Evolutionary conservation across 1,284 basidiomycete species (phyloP).

Genomic region (Irpex lacteus): DNA sequence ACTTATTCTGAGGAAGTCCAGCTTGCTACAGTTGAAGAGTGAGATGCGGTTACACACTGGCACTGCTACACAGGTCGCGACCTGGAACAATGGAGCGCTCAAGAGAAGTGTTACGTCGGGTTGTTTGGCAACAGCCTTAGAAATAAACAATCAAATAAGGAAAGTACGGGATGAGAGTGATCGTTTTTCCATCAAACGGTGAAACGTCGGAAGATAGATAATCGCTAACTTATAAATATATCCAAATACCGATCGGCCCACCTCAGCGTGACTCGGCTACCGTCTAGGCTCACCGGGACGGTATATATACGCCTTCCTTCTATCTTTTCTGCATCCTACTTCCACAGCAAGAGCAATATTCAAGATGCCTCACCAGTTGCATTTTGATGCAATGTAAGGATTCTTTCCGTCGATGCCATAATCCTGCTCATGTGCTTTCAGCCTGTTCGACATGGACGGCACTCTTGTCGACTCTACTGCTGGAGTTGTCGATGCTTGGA

Average conservation of each 20-base stretch:
- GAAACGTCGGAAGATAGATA: not conserved
- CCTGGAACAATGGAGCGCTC: not conserved
- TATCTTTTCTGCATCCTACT: not conserved
- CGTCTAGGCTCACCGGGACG: too few species aligned
- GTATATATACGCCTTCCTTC: not conserved
- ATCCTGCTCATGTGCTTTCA: slow-evolving; percentile 25
- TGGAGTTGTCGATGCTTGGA: slow-evolving; percentile 76
- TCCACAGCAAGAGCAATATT: slow-evolving; percentile 1
- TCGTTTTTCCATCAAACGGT: not conserved
- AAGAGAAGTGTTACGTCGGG: not conserved
- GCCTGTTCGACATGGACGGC: slow-evolving; percentile 79
- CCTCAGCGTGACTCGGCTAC: too few species aligned
- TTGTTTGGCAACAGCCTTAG: slow-evolving; percentile 21
- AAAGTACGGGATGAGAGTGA: not conserved
- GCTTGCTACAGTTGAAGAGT: not conserved
- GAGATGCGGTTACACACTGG: not conserved
- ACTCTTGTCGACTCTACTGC: slow-evolving; percentile 74
- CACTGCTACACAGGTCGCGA: not conserved
- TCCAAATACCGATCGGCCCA: not conserved
- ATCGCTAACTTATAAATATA: not conserved
- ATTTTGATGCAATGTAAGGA: slow-evolving; percentile 55
- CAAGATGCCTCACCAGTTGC: slow-evolving; percentile 45
- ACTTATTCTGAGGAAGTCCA: not conserved
- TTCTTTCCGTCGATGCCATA: slow-evolving; percentile 4
- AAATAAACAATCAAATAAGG: slow-evolving; percentile 9